Percentiles rank a stretch among this genome's conserved stretches.
Evolutionary conservation across 2,329 filamentous ascomycete genomes (phyloP).

Genomic region (Sphaerulina populicola): DNA sequence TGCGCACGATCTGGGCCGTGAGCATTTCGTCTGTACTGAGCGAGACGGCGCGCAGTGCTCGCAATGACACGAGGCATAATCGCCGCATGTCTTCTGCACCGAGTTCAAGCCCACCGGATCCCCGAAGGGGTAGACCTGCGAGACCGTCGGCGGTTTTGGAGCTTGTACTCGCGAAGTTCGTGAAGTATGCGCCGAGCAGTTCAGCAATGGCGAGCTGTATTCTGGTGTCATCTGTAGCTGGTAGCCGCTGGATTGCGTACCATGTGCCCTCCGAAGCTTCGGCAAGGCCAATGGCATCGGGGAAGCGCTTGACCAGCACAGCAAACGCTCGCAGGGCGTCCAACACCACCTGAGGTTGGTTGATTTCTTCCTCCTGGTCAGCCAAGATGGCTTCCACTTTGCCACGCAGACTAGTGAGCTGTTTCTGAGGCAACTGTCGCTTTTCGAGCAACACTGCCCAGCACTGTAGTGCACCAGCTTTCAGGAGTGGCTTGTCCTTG

Average conservation of each 20-base stretch:
- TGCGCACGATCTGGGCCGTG: conserved; percentile 69
- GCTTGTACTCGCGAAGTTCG: conserved; percentile 63
- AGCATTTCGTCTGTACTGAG: conserved; percentile 57
- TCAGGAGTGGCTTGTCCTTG: conserved; percentile 63
- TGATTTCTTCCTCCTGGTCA: conserved; percentile 44
- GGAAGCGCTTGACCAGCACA: conserved; percentile 59
- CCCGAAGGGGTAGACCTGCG: conserved; percentile 52
- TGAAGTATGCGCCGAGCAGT: conserved; percentile 67
- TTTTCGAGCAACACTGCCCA: conserved; percentile 77
- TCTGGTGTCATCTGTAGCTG: conserved; percentile 62
- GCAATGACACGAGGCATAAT: conserved; percentile 49
- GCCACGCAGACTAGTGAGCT: conserved; percentile 52
- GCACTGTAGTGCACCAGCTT: conserved; percentile 66
- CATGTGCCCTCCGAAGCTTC: conserved; percentile 58
- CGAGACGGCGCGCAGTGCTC: conserved; percentile 53
- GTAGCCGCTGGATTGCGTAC: conserved; percentile 57
- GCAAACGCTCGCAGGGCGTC: conserved; percentile 62
- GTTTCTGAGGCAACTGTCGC: conserved; percentile 54
- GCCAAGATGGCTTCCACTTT: conserved; percentile 46
- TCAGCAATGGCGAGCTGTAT: conserved; percentile 71
- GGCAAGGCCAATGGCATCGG: conserved; percentile 52
- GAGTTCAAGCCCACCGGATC: conserved; percentile 63
- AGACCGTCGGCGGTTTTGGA: conserved; percentile 43
- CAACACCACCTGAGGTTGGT: conserved; percentile 65
- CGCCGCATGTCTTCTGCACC: conserved; percentile 55